phyloP scores from a whole-genome alignment of 2,329 filamentous ascomycete genomes.

The Pseudogymnoascus sp. region DNA sequence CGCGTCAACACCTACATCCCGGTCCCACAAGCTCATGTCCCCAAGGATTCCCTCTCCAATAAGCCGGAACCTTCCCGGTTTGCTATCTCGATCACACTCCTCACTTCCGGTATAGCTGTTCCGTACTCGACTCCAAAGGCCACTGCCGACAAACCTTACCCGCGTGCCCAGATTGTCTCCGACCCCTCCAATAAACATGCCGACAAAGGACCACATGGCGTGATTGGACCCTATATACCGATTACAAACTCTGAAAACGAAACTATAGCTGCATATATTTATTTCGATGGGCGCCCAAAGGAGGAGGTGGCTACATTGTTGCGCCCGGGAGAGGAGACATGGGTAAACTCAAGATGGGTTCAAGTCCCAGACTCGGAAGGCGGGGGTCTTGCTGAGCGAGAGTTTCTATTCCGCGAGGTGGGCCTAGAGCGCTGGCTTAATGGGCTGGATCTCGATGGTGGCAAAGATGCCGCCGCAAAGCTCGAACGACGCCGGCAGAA shows the following conservation, averaged over 20 bases:
- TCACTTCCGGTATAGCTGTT: conserved; percentile 79
- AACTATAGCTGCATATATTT: conserved; percentile 97
- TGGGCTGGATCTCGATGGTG: conserved; percentile 80
- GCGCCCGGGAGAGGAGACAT: conserved; percentile 89
- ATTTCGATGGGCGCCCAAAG: conserved; percentile 91
- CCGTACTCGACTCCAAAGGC: conserved; percentile 87
- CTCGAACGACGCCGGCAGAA: conserved; percentile 82
- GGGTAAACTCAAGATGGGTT: conserved; percentile 98
- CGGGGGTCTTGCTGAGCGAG: conserved; percentile 87
- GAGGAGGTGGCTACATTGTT: conserved; percentile 95
- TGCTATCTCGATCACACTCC: conserved; percentile 92
- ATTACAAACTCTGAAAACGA: conserved; percentile 91
- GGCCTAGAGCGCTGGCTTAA: conserved; percentile 95
- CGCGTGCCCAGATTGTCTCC: conserved; percentile 73
- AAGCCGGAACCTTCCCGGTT: conserved; percentile 92
- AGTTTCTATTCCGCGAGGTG: conserved; percentile 95
- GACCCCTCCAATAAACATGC: conserved; percentile 48
- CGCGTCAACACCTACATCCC: conserved; percentile 97
- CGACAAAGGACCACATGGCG: conserved; percentile 45
- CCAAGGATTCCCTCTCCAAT: conserved; percentile 49
- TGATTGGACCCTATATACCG: conserved; percentile 79
- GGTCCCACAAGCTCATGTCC: conserved; percentile 78
- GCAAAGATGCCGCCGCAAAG: conserved; percentile 81
- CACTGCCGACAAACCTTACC: conserved; percentile 65
- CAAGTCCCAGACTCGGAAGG: conserved; percentile 86